These are phyloP conservation scores for Diaporthe amygdali DNA, from an alignment of 2,329 filamentous ascomycete species.

Conservation along the genomic window DNA sequence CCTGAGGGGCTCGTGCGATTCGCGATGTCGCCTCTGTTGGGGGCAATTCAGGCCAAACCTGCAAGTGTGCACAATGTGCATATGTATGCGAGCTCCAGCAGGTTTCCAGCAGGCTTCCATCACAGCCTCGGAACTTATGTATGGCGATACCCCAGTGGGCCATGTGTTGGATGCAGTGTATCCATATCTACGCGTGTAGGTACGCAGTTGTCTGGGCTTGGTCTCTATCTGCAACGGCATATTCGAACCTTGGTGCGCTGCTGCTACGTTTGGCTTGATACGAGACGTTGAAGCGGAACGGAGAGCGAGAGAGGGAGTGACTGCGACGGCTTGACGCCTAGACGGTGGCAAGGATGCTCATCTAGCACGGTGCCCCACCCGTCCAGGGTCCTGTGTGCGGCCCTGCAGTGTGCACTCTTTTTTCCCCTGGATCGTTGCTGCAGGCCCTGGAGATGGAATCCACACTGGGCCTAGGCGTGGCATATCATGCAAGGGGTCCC, in stretches of 20 bases:
- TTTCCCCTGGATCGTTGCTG: constrained; percentile 19
- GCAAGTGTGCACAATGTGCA: not conserved
- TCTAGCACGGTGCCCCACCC: not conserved
- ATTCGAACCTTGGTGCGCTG: not conserved
- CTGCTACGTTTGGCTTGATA: not conserved
- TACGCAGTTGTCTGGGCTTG: not conserved
- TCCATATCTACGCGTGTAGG: too few species aligned
- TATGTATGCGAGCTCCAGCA: not conserved
- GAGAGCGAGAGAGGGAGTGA: not conserved
- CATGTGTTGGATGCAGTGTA: not conserved
- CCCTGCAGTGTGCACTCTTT: not conserved
- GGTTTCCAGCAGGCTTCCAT: not conserved
- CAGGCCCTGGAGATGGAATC: constrained; percentile 5
- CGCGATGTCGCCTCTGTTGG: not conserved
- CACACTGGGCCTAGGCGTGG: constrained; percentile 1
- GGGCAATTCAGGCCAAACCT: not conserved
- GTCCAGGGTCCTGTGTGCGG: not conserved
- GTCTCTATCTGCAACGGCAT: not conserved
- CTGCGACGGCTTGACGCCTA: not conserved
- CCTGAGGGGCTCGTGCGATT: constrained; percentile 10
- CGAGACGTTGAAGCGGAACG: not conserved
- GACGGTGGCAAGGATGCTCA: not conserved
- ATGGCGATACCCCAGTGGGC: not conserved
- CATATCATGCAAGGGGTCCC: constrained; percentile 15
- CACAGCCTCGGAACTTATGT: not conserved